Evolutionary conservation across 176 grass and related monocot genomes (phyloP), one percentile per base, ranked within the genome.

Genomic region (Areca catechu): DNA sequence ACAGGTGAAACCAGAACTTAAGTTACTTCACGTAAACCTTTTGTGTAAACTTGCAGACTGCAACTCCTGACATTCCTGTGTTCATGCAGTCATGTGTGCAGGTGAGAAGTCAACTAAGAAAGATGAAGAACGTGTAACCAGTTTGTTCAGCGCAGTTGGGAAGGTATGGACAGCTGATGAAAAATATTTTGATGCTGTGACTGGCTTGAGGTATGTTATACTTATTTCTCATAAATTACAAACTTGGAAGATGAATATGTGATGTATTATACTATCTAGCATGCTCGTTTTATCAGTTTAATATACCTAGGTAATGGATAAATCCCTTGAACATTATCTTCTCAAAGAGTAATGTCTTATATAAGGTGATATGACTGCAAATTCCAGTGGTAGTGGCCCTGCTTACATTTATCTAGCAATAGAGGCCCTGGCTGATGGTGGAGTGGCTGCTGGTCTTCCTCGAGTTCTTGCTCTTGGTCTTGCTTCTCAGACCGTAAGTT

Each of bases 81-180:
- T 22, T 61, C 66, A 72, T 72, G 4, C 57, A 98, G 88, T 98
- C 49, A 82, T 98, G 82, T 98, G 88, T 70, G 34, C 78, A 51
- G 94, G 84, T 48, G 88, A 98, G 69, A 89, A 60, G 58, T 81
- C 88, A 58, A 86, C 87, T 18, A 76, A 89, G 57, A 80, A 71
- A 34, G 94, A 98, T 74, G 94, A 98, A 74, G 78, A 76, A 24
- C 70, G 79, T 78, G 88, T 83, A 22, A 56, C 54, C 48, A 93
- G 69, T 67, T 78, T 98, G 43, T 98, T 98, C 56, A 51, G 76
- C 28, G 84, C 94, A 63, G 78, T 98, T 51, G 94, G 94, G 71
- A 98, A 92, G 75, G 88, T 98, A 66, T 98, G 94, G 94, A 89
- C 72, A 24, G 84, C 94, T 17, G 94, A 98, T 67, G 94, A 98